Evolutionary conservation across 2,329 filamentous ascomycete genomes (phyloP).

Genomic region (Pochonia chlamydosporia): DNA sequence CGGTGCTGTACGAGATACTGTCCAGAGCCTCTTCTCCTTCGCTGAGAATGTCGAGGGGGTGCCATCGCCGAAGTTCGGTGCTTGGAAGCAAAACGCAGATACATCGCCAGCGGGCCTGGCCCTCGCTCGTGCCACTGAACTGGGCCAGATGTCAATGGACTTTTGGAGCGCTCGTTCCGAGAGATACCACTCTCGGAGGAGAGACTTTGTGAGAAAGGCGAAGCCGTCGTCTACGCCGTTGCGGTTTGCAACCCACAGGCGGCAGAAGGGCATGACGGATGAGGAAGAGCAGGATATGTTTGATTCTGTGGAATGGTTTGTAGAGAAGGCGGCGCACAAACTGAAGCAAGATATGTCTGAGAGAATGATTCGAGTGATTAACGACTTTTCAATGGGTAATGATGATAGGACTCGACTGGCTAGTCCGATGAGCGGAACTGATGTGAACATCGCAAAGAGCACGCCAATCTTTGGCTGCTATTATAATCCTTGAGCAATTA

Average conservation of each 20-base stretch:
- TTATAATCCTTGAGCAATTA: not conserved
- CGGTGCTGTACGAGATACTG: constrained; percentile 27
- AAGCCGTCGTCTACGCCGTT: constrained; percentile 30
- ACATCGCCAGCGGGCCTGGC: constrained; percentile 25
- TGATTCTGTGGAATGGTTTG: constrained; percentile 19
- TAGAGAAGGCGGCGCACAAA: constrained; percentile 4
- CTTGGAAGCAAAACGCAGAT: constrained; percentile 30
- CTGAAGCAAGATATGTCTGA: constrained; percentile 5
- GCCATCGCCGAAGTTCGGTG: not conserved
- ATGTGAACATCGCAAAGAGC: not conserved
- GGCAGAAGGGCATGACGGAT: constrained; percentile 14
- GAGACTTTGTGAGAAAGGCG: constrained; percentile 34
- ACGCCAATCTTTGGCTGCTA: not conserved
- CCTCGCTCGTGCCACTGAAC: constrained; percentile 26
- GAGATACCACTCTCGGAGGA: constrained; percentile 31
- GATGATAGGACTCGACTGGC: not conserved
- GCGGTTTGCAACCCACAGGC: constrained; percentile 32
- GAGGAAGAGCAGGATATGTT: constrained; percentile 33
- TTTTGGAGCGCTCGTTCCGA: constrained; percentile 32
- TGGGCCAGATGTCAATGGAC: constrained; percentile 35
- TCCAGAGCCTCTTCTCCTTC: constrained; percentile 19
- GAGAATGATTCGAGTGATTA: constrained; percentile 4
- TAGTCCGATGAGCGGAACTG: not conserved
- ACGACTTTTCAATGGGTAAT: constrained; percentile 4
- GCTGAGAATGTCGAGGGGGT: not conserved